Percentiles rank a stretch among this genome's conserved stretches.
These are phyloP conservation scores for Graphilbum ipis-grandicollis DNA, from an alignment of 2,329 filamentous ascomycete genomes.

Conservation along the genomic window DNA sequence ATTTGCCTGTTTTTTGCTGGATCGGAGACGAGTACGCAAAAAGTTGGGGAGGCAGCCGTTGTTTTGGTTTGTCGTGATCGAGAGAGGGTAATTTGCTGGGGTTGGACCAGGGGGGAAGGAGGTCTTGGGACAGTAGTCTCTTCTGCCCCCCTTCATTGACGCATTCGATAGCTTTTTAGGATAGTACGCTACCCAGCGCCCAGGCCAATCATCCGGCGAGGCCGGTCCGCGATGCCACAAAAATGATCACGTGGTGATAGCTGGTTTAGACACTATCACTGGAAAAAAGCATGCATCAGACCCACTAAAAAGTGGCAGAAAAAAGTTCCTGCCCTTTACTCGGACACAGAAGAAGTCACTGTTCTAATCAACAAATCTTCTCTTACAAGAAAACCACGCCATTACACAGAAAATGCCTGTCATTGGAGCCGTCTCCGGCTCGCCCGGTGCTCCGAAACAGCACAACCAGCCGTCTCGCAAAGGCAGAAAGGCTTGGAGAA, in stretches of 20 bases:
- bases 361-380: too few species aligned
- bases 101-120: background rate
- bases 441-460: slow-evolving; percentile 52
- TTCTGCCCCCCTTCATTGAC: background rate
- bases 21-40: too few species aligned
- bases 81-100: background rate
- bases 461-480: slow-evolving; percentile 84
- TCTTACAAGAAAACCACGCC: too few species aligned
- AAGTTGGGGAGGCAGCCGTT: background rate
- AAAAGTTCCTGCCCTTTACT: background rate
- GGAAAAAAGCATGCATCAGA: background rate
- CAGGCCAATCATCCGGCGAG: slow-evolving; percentile 2
- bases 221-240: background rate
- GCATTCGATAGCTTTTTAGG: background rate
- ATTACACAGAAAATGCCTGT: slow-evolving; percentile 28
- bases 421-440: slow-evolving; percentile 27
- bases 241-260: slow-evolving; percentile 7
- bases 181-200: background rate
- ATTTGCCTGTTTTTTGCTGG: too few species aligned
- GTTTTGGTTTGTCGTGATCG: background rate
- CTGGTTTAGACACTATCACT: too few species aligned
- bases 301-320: slow-evolving; percentile 1
- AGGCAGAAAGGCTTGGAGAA: slow-evolving; percentile 97
- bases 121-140: too few species aligned
- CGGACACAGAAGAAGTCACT: too few species aligned